These are phyloP conservation scores for Podila verticillata DNA, from an alignment of 192 early-diverging fungal species.

Conservation along the genomic window DNA sequence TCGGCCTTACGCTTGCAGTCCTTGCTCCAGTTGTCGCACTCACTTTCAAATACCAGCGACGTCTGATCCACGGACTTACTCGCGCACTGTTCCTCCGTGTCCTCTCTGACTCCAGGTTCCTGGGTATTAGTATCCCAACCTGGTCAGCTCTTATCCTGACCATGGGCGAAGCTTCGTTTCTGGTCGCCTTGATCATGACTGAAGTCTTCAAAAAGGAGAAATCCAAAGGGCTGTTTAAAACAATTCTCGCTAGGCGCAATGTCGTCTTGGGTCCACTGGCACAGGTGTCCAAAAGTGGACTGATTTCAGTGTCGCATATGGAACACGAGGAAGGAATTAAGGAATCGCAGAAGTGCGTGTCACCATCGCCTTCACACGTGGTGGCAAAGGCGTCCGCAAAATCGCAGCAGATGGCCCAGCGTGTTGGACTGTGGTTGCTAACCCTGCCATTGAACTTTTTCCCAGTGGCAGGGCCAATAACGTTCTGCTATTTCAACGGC, in stretches of 20 bases:
- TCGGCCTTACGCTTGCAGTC: slow-evolving; percentile 32
- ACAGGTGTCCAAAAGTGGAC: slow-evolving; percentile 17
- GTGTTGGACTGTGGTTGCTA: slow-evolving; percentile 49
- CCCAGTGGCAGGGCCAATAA: slow-evolving; percentile 49
- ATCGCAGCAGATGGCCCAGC: slow-evolving; percentile 26
- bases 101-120: slow-evolving; percentile 23
- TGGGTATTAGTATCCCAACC: slow-evolving; percentile 39
- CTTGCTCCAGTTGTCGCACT: slow-evolving; percentile 36
- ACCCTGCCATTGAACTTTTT: slow-evolving; percentile 54
- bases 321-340: neutral
- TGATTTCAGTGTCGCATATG: slow-evolving; percentile 20
- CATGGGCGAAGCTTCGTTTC: slow-evolving; percentile 43
- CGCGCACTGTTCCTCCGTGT: slow-evolving; percentile 15
- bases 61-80: slow-evolving; percentile 24
- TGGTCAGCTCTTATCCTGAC: slow-evolving; percentile 49
- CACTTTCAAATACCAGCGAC: slow-evolving; percentile 39
- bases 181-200: slow-evolving; percentile 42
- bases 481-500: slow-evolving; percentile 56
- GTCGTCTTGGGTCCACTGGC: slow-evolving; percentile 36
- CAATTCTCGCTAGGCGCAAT: slow-evolving; percentile 24
- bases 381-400: slow-evolving; percentile 14
- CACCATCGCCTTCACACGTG: neutral
- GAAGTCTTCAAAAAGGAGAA: slow-evolving; percentile 51
- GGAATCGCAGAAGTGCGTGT: neutral
- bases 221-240: slow-evolving; percentile 38